These are phyloP conservation scores for Rhodotorula sp. DNA, from an alignment of 1,284 basidiomycete species.

Conservation along the genomic window DNA sequence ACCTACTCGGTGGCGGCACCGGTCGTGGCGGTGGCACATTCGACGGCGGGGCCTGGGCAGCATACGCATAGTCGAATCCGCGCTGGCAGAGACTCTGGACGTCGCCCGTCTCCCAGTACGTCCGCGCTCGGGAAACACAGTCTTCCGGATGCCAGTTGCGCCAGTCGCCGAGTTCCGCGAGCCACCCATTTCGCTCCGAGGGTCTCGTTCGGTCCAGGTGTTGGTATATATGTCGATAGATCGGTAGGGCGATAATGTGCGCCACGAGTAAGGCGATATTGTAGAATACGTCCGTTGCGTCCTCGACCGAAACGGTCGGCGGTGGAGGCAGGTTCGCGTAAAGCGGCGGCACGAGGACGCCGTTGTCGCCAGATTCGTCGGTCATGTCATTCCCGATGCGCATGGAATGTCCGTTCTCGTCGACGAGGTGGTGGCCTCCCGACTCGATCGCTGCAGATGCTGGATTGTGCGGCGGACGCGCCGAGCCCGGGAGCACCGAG, in stretches of 20 bases:
- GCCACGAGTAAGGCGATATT: conserved; percentile 26
- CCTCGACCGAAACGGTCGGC: neutral
- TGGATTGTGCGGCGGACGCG: neutral
- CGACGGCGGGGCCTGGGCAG: neutral
- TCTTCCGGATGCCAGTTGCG: conserved; percentile 18
- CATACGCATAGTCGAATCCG: conserved; percentile 16
- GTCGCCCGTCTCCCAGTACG: conserved; percentile 33
- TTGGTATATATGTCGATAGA: conserved; percentile 20
- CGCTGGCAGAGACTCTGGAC: conserved; percentile 12
- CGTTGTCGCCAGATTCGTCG: too few relatives aligned
- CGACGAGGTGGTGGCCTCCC: neutral
- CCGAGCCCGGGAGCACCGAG: neutral
- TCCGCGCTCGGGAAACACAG: neutral
- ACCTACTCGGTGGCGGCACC: too few relatives aligned
- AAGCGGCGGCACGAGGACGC: conserved; percentile 1
- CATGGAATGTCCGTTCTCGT: too few relatives aligned
- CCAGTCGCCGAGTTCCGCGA: conserved; percentile 29
- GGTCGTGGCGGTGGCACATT: too few relatives aligned
- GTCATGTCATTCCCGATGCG: too few relatives aligned
- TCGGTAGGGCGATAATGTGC: conserved; percentile 23
- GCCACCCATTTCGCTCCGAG: neutral
- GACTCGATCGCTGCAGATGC: conserved; percentile 19
- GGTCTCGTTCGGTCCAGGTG: neutral
- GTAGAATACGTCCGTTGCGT: conserved; percentile 20
- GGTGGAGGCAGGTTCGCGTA: conserved; percentile 1